A percentile compares a stretch with the other conserved stretches of the same genome.
Conservation (phyloP, 2,329 filamentous ascomycete species). For the Podosphaera xanthii region DNA sequence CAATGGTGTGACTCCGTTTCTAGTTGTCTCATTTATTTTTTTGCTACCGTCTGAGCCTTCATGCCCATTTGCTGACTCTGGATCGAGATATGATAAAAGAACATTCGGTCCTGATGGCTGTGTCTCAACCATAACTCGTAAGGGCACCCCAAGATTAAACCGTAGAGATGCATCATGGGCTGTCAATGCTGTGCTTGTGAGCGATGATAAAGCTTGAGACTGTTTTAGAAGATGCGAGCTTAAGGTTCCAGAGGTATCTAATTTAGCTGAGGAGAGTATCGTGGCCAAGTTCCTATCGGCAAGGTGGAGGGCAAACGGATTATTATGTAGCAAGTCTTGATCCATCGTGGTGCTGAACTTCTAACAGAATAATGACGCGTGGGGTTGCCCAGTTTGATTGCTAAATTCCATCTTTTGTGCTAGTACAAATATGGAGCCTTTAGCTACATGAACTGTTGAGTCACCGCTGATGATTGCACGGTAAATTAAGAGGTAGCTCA, state of each 20-base stretch:
- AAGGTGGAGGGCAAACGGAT: slow-evolving; percentile 18
- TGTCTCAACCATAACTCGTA: slow-evolving; percentile 36
- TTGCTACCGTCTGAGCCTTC: not conserved
- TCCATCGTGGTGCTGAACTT: not conserved
- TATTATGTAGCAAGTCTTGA: not conserved
- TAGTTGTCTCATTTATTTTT: not conserved
- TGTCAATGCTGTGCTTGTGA: slow-evolving; percentile 29
- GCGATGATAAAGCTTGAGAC: slow-evolving; percentile 26
- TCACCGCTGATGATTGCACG: too few species aligned
- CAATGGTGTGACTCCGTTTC: not conserved
- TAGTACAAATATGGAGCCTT: too few species aligned
- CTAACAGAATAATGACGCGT: too few species aligned
- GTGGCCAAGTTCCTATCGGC: slow-evolving; percentile 33
- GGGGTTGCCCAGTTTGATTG: too few species aligned
- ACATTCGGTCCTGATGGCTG: slow-evolving; percentile 18
- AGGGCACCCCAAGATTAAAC: slow-evolving; percentile 28
- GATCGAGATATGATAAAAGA: slow-evolving; percentile 24
- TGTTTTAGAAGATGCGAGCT: slow-evolving; percentile 4
- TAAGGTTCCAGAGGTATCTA: slow-evolving; percentile 1
- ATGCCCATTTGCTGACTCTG: slow-evolving; percentile 2
- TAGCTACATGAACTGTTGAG: too few species aligned
- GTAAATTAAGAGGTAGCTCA: too few species aligned
- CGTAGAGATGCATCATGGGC: slow-evolving; percentile 29
- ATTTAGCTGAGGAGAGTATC: slow-evolving; percentile 24
- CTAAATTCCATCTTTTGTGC: too few species aligned